These are phyloP conservation scores for Fusarium tuaranense DNA, from an alignment of 2,329 filamentous ascomycete species.

Conservation along the genomic window DNA sequence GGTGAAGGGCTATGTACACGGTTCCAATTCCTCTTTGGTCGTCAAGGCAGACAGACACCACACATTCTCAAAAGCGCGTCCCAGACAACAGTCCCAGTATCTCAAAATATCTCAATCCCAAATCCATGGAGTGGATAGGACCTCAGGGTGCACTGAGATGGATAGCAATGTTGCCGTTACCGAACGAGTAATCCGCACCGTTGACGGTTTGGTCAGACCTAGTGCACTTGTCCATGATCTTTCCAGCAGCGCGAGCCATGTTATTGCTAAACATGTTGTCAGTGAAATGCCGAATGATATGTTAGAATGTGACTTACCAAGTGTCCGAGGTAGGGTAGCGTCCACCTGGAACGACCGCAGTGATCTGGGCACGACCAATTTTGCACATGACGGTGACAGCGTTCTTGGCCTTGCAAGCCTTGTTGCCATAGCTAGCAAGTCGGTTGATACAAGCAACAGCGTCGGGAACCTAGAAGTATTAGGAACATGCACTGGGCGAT, in stretches of 20 bases:
- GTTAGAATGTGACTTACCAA: not conserved
- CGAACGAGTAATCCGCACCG: not conserved
- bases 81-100: not conserved
- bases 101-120: not conserved
- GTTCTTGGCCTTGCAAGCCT: not conserved
- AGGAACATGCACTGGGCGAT: not conserved
- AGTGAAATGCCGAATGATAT: not conserved
- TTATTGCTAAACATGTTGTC: not conserved
- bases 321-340: not conserved
- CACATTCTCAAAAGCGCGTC: not conserved
- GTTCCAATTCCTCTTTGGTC: not conserved
- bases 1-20: not conserved
- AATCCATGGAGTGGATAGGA: not conserved
- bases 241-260: not conserved
- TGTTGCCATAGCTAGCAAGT: not conserved
- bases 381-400: not conserved
- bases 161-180: not conserved
- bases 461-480: not conserved
- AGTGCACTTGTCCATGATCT: not conserved
- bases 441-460: not conserved
- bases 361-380: not conserved
- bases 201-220: not conserved
- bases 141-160: not conserved
- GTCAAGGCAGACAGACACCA: not conserved
- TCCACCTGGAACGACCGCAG: not conserved